These are phyloP conservation scores for Bipolaris zeicola DNA, from an alignment of 2,329 filamentous ascomycete species.

Conservation along the genomic window DNA sequence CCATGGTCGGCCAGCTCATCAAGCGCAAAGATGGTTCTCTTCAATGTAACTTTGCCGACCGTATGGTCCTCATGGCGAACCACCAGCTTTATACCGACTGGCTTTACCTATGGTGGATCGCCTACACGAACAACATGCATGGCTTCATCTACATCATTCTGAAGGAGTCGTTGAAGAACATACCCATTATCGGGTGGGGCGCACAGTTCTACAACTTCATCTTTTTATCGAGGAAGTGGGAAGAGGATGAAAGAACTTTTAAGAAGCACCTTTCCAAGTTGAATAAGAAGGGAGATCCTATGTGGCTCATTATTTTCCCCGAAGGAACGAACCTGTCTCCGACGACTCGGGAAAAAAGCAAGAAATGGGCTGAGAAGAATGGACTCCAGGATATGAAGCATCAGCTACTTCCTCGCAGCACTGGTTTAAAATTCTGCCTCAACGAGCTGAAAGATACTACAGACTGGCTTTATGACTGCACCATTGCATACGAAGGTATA, in stretches of 20 bases:
- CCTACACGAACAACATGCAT: constrained; percentile 83
- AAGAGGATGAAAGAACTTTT: constrained; percentile 75
- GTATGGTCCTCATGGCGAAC: constrained; percentile 83
- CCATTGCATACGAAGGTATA: constrained; percentile 91
- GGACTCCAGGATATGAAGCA: constrained; percentile 75
- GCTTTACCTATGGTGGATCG: constrained; percentile 92
- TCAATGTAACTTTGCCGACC: constrained; percentile 79
- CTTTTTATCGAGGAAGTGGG: constrained; percentile 90
- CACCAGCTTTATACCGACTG: constrained; percentile 90
- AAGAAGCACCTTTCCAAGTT: constrained; percentile 74
- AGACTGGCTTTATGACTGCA: constrained; percentile 90
- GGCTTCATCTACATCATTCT: constrained; percentile 89
- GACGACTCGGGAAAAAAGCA: constrained; percentile 72
- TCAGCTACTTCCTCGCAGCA: constrained; percentile 77
- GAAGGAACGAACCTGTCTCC: constrained; percentile 82
- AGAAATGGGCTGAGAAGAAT: constrained; percentile 76
- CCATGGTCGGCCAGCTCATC: constrained; percentile 75
- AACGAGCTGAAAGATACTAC: constrained; percentile 75
- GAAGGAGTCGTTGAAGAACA: constrained; percentile 82
- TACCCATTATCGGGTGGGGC: constrained; percentile 78
- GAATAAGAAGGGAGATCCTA: constrained; percentile 72
- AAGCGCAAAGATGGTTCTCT: constrained; percentile 73
- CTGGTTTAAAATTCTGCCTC: constrained; percentile 78
- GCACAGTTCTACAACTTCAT: constrained; percentile 91
- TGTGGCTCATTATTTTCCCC: constrained; percentile 90